Conservation (phyloP, 768 basidiomycete species). For the Auriscalpium microsporum region DNA sequence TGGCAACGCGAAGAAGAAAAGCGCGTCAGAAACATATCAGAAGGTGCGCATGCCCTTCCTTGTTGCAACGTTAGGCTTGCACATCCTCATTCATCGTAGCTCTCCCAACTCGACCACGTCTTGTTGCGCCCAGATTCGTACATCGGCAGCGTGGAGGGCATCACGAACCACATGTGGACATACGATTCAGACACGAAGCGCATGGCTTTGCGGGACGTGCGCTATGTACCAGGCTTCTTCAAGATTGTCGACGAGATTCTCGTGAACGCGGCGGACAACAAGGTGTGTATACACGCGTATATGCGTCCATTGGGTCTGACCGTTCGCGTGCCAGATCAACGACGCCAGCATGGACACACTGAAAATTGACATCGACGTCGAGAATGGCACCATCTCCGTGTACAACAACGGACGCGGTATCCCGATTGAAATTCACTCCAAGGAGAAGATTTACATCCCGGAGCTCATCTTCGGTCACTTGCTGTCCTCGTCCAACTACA, state of each 20-base stretch:
- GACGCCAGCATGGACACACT: slow-evolving; percentile 86
- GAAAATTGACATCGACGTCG: slow-evolving; percentile 80
- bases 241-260: slow-evolving; percentile 99
- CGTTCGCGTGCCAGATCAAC: slow-evolving; percentile 63
- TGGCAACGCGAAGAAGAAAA: slow-evolving; percentile 58
- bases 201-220: slow-evolving; percentile 76
- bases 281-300: slow-evolving; percentile 46
- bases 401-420: slow-evolving; percentile 96
- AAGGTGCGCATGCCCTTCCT: slow-evolving; percentile 45
- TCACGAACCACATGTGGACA: slow-evolving; percentile 89
- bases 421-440: slow-evolving; percentile 91
- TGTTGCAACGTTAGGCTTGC: background rate
- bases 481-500: slow-evolving; percentile 92
- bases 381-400: slow-evolving; percentile 81
- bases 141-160: slow-evolving; percentile 90
- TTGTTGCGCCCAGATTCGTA: slow-evolving; percentile 90
- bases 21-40: slow-evolving; percentile 82
- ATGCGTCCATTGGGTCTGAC: background rate
- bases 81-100: slow-evolving; percentile 35
- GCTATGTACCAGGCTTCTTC: slow-evolving; percentile 95
- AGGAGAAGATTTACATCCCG: slow-evolving; percentile 91
- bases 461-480: slow-evolving; percentile 96
- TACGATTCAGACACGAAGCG: slow-evolving; percentile 78
- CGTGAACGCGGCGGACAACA: slow-evolving; percentile 98
- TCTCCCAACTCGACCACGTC: slow-evolving; percentile 92